A percentile compares a stretch with the other conserved stretches of the same genome.
phyloP scores from a whole-genome alignment of 2,329 filamentous ascomycete species.

The Cladophialophora carrionii region DNA sequence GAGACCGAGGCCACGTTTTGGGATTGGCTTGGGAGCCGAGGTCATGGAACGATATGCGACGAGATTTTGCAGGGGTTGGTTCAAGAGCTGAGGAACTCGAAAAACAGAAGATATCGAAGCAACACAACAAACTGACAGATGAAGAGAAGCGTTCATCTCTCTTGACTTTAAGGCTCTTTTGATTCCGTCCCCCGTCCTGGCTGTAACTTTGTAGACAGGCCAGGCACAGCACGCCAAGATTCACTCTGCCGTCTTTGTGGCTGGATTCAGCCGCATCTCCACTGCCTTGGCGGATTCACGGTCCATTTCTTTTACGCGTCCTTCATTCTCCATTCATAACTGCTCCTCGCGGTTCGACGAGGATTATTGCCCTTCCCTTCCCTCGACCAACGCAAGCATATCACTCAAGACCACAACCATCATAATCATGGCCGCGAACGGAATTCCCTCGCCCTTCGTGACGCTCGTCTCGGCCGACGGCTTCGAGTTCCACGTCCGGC shows the following conservation, averaged over 20 bases:
- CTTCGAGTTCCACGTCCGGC: conserved; percentile 66
- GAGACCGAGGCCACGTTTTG: conserved; percentile 4
- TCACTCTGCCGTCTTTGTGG: background rate
- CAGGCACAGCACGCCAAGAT: background rate
- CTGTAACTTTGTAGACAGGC: background rate
- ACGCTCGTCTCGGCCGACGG: conserved; percentile 67
- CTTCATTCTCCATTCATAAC: background rate
- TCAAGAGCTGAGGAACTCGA: conserved; percentile 6
- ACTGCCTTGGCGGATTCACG: background rate
- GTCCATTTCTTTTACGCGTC: background rate
- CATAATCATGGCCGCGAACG: conserved; percentile 23
- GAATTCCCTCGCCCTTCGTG: conserved; percentile 55
- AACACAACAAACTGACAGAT: background rate
- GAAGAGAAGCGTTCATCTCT: background rate
- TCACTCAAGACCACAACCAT: background rate
- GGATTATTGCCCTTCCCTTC: background rate
- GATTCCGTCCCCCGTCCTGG: too few relatives aligned
- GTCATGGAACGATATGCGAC: background rate
- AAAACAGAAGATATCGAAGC: background rate
- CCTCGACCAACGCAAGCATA: background rate
- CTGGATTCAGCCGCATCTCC: background rate
- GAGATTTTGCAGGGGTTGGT: background rate
- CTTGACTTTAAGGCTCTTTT: background rate
- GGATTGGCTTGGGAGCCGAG: background rate
- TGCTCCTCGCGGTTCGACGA: background rate